These are phyloP conservation scores for Emericellopsis atlantica DNA, from an alignment of 2,329 filamentous ascomycete species.

Conservation along the genomic window DNA sequence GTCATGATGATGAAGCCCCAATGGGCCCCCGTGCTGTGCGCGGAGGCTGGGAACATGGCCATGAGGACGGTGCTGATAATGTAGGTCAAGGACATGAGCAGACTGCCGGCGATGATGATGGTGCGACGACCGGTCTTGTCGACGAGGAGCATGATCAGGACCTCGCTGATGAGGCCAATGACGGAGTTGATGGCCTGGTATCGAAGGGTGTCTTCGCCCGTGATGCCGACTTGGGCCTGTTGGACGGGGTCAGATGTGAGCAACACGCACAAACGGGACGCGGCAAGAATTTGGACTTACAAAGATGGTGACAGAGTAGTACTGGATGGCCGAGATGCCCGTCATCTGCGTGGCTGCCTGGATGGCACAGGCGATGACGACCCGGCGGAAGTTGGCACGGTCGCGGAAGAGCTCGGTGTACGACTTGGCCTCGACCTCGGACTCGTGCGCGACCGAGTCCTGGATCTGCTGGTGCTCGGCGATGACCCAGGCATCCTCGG, in stretches of 20 bases:
- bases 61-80: constrained; percentile 48
- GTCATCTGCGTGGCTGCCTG: constrained; percentile 69
- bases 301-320: constrained; percentile 55
- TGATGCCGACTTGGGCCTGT: constrained; percentile 54
- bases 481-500: constrained; percentile 54
- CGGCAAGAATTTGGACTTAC: too few species aligned
- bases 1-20: constrained; percentile 66
- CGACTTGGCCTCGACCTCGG: constrained; percentile 56
- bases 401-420: constrained; percentile 55
- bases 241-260: too few species aligned
- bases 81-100: constrained; percentile 57
- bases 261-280: too few species aligned
- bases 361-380: constrained; percentile 56
- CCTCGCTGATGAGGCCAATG: constrained; percentile 56
- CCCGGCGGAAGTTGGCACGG: constrained; percentile 53
- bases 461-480: constrained; percentile 64
- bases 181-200: constrained; percentile 67
- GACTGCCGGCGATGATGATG: constrained; percentile 60
- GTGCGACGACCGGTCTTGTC: constrained; percentile 60
- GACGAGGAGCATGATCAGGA: constrained; percentile 54
- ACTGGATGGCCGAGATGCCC: constrained; percentile 62
- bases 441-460: constrained; percentile 50
- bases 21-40: constrained; percentile 29
- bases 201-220: constrained; percentile 49
- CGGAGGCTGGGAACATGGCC: constrained; percentile 43